These are phyloP conservation scores for Entonaema liquescens DNA, from an alignment of 495 filamentous ascomycete species.

Conservation along the genomic window DNA sequence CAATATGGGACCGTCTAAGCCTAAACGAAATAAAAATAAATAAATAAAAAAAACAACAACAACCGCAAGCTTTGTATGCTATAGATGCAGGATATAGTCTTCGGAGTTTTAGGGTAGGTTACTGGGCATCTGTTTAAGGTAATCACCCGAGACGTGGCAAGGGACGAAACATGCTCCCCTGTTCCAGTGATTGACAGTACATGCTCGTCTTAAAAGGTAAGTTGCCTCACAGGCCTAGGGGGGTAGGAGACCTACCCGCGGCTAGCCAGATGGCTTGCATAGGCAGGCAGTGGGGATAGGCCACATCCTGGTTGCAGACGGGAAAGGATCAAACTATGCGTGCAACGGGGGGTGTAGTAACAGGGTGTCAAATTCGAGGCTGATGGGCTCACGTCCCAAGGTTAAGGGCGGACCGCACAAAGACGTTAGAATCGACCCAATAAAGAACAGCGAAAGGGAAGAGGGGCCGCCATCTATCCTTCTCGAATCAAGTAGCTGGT, in stretches of 20 bases:
- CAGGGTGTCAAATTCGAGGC: slow-evolving; percentile 47
- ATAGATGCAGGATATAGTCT: slow-evolving; percentile 40
- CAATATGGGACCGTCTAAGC: slow-evolving; percentile 36
- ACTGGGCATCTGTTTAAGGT: slow-evolving; percentile 40
- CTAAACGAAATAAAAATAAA: slow-evolving; percentile 13
- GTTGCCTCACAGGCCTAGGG: slow-evolving; percentile 42
- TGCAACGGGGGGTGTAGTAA: slow-evolving; percentile 44
- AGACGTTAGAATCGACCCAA: slow-evolving; percentile 35
- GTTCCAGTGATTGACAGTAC: slow-evolving; percentile 50
- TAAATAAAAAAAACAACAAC: no score
- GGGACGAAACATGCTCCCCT: slow-evolving; percentile 46
- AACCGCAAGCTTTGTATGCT: slow-evolving; percentile 3
- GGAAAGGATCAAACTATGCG: slow-evolving; percentile 46
- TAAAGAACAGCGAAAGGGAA: slow-evolving; percentile 37
- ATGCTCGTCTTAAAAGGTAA: slow-evolving; percentile 47
- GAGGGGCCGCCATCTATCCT: slow-evolving; percentile 29
- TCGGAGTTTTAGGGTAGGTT: slow-evolving; percentile 26
- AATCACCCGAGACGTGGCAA: slow-evolving; percentile 45
- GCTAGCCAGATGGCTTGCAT: slow-evolving; percentile 50
- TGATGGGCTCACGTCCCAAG: slow-evolving; percentile 43
- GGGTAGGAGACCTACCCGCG: slow-evolving; percentile 43
- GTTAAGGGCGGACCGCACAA: slow-evolving; percentile 32
- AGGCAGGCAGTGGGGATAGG: slow-evolving; percentile 45
- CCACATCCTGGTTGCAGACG: slow-evolving; percentile 48
- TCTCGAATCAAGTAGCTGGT: slow-evolving; percentile 45